A percentile compares a stretch with the other conserved stretches of the same genome.
Evolutionary conservation across 768 basidiomycete species (phyloP).

Genomic region (Lactifluus volemus): DNA sequence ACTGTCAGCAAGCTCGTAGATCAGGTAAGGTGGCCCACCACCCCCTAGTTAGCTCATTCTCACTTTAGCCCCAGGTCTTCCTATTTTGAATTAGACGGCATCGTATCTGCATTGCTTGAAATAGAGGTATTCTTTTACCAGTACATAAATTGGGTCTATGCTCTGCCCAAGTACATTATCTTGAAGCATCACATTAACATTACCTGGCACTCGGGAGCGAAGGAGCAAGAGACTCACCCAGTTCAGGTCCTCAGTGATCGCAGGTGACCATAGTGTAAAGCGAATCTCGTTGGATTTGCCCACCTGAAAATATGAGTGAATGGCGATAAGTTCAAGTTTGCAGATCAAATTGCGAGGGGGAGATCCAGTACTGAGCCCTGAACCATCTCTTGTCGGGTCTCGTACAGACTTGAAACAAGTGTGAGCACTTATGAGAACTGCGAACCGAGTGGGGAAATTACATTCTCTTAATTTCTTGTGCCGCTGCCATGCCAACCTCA

Average conservation of each 20-base stretch:
- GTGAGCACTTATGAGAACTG: constrained; percentile 1
- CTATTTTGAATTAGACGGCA: constrained; percentile 27
- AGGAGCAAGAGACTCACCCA: not conserved
- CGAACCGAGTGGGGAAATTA: constrained; percentile 27
- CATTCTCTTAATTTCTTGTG: constrained; percentile 53
- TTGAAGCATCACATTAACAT: not conserved
- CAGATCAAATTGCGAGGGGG: not conserved
- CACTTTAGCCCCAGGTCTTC: constrained; percentile 30
- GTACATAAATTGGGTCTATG: not conserved
- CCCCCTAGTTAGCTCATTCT: constrained; percentile 6
- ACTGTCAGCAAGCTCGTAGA: constrained; percentile 91
- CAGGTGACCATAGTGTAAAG: not conserved
- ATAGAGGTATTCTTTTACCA: not conserved
- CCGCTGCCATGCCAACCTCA: constrained; percentile 51
- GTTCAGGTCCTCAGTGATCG: too few species aligned
- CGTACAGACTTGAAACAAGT: constrained; percentile 39
- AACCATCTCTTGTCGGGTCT: constrained; percentile 57
- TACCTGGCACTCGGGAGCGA: not conserved
- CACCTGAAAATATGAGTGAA: not conserved
- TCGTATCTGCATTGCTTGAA: not conserved
- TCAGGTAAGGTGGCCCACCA: constrained; percentile 43
- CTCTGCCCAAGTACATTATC: not conserved
- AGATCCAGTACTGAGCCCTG: constrained; percentile 44
- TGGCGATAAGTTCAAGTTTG: not conserved
- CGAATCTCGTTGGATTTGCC: not conserved